A percentile compares a stretch with the other conserved stretches of the same genome.
These are phyloP conservation scores for Xenosphaeropsis pyriputrescens DNA, from an alignment of 2,329 filamentous ascomycete genomes.

Conservation along the genomic window DNA sequence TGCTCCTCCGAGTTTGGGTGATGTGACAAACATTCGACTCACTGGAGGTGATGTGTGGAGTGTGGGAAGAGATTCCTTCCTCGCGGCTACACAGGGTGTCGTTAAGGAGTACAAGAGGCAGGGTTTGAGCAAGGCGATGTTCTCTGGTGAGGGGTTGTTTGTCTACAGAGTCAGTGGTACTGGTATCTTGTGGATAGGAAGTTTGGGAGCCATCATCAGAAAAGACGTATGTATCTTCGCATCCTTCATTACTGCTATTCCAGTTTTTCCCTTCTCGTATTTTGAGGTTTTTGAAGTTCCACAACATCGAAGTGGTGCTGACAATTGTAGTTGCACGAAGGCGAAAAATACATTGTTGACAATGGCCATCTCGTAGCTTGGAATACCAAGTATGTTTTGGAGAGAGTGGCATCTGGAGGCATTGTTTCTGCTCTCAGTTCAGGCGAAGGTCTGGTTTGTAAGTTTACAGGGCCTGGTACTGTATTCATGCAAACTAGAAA, in stretches of 20 bases:
- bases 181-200: slow-evolving; percentile 79
- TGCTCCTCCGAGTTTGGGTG: slow-evolving; percentile 66
- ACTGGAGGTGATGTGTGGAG: slow-evolving; percentile 52
- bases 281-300: not conserved
- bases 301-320: slow-evolving; percentile 5
- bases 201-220: slow-evolving; percentile 85
- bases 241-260: not conserved
- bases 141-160: slow-evolving; percentile 84
- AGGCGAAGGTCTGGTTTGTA: slow-evolving; percentile 83
- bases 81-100: slow-evolving; percentile 78
- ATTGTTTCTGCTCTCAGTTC: slow-evolving; percentile 78
- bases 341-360: slow-evolving; percentile 83
- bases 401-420: slow-evolving; percentile 79
- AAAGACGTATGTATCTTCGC: slow-evolving; percentile 58
- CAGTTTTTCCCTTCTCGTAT: not conserved
- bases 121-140: slow-evolving; percentile 77
- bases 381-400: slow-evolving; percentile 89
- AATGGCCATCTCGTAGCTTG: slow-evolving; percentile 91
- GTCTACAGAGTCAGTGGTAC: slow-evolving; percentile 73
- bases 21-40: slow-evolving; percentile 69
- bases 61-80: slow-evolving; percentile 73
- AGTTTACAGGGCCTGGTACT: slow-evolving; percentile 82
- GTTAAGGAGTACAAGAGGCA: slow-evolving; percentile 80
- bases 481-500: slow-evolving; percentile 91
- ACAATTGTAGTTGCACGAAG: slow-evolving; percentile 31